Evolutionary conservation across 352 stramenopile genomes (phyloP).

Genomic region (Phytophthora gonapodyides): DNA sequence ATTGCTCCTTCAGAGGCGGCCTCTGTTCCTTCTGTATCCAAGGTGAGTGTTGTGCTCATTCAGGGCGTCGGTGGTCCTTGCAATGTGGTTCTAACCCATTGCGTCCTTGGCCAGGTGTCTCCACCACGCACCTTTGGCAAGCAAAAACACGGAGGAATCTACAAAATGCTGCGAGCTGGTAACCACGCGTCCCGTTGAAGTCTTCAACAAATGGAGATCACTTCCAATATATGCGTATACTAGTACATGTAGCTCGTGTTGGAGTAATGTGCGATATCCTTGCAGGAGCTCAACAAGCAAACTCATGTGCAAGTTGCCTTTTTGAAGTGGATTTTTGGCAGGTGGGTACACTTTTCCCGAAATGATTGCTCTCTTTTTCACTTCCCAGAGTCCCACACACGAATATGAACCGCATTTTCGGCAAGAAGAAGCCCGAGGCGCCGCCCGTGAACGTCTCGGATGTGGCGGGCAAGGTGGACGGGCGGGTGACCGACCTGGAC

Average conservation of each 20-base stretch:
- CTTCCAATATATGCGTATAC: not conserved
- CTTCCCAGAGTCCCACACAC: not conserved
- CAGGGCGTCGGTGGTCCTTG: not conserved
- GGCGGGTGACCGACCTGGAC: slow-evolving; percentile 74
- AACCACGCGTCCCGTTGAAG: slow-evolving; percentile 14
- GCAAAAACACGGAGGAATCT: slow-evolving; percentile 72
- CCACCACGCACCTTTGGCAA: slow-evolving; percentile 46
- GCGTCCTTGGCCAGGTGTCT: slow-evolving; percentile 25
- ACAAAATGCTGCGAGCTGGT: slow-evolving; percentile 56
- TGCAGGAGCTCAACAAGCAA: not conserved
- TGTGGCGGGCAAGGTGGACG: slow-evolving; percentile 78
- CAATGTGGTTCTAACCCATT: not conserved
- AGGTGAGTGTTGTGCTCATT: slow-evolving; percentile 12
- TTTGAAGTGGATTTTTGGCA: slow-evolving; percentile 13
- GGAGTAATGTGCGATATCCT: no score
- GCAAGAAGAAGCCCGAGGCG: slow-evolving; percentile 78
- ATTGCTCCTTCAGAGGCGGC: slow-evolving; percentile 8
- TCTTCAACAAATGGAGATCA: slow-evolving; percentile 3
- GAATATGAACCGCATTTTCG: slow-evolving; percentile 86
- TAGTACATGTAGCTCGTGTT: no score
- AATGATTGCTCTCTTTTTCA: slow-evolving; percentile 6
- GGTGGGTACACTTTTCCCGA: slow-evolving; percentile 3
- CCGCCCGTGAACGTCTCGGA: slow-evolving; percentile 78
- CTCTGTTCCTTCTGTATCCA: slow-evolving; percentile 19
- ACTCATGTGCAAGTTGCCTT: not conserved